Evolutionary conservation across 495 filamentous ascomycete species (phyloP), one percentile per base, ranked within the genome.

Genomic region (Mycothermus thermophilus): DNA sequence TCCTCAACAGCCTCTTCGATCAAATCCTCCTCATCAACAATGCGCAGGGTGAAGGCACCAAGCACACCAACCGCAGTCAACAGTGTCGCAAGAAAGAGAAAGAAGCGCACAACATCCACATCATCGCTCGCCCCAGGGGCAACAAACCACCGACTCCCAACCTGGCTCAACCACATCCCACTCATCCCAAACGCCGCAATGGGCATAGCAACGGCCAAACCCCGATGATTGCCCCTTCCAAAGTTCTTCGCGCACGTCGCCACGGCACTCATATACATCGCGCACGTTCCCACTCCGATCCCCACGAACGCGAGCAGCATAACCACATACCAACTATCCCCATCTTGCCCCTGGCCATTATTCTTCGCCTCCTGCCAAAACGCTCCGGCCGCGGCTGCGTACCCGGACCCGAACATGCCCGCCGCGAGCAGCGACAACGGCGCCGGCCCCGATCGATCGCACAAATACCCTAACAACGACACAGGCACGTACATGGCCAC

Each of bases 231-330:
- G 3, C 86, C 83, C 25, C 77, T 66, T 13, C 88, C 83, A 54
- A 96, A 95, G 57, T 94, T 96, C 72, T 97, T 97, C 16, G 88
- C 90, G 40, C 85, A 93, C 2, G 87, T 93, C 15, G 90, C 85
- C 19, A 97, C 79, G 0, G 82, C 80, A 23, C 73, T 68, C 17
- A 95, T 52, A 52, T 96, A 95, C 78, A 96, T 83, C 47, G 69
- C 69, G 40, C 78, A 77, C 0, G 90, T 95, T 4, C 77, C 88
- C 41, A 76, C 70, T 1, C 90, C 90, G 30, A 95, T 73, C 6
- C 63, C 60, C 13, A 82, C 67, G 46, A 97, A 97, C 1, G 83
- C 81, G 32, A 80, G 35, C 2, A 93, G 55, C 90, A 97, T 93
- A 39, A 80, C 60, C 51, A 65, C 69, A 41, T 85, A 92, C 3